Base-by-base conservation (phyloP, 768 basidiomycete genomes). In the Pleurotus sapidus region DNA sequence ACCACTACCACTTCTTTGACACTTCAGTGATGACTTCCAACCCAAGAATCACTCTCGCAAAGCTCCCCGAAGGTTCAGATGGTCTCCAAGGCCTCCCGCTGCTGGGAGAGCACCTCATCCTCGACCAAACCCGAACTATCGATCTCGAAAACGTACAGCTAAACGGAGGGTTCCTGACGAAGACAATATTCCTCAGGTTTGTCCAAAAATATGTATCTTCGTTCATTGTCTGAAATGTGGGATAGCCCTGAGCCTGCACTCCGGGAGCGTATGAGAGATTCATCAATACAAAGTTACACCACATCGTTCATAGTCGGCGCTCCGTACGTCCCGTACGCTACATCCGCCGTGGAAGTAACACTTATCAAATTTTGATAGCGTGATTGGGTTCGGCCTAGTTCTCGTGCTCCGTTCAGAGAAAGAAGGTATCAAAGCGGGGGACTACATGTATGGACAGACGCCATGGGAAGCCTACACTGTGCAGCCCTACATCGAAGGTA, bases 351-450 rank as follows among this genome's bases (percentile, higher is more conserved):
- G 15, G 24, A 23, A 15, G 7, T 7, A 7, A 14, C 47, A 11
- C 30, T 34, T 34, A 34, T 11, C 30, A 34, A 34, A 3, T 3
- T 4, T 11, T 11, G 20, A 20, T 8, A 54, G 51, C 2, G 39
- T 54, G 12, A 30, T 54, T 14, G 51, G 51, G 39, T 67, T 62
- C 60, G 70, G 63, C 6, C 63, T 77, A 20, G 70, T 66, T 7
- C 58, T 64, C n/a, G 71, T 76, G 25, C 43, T 75, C 17, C 65
- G 72, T 17, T 71, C 70, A 3, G 72, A 73, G 59, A 65, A 68
- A 39, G 56, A 65, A 15, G 59, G 63, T 20, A 62, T 64, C 60
- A 59, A 66, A 49, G 57, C 58, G 0, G 68, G 73, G 12, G 65
- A 68, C 37, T 68, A 70, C 27, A 60, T 77, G 23, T 72, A 71